These are phyloP conservation scores for Phialocephala subalpina DNA, from an alignment of 2,329 filamentous ascomycete genomes.

Conservation along the genomic window DNA sequence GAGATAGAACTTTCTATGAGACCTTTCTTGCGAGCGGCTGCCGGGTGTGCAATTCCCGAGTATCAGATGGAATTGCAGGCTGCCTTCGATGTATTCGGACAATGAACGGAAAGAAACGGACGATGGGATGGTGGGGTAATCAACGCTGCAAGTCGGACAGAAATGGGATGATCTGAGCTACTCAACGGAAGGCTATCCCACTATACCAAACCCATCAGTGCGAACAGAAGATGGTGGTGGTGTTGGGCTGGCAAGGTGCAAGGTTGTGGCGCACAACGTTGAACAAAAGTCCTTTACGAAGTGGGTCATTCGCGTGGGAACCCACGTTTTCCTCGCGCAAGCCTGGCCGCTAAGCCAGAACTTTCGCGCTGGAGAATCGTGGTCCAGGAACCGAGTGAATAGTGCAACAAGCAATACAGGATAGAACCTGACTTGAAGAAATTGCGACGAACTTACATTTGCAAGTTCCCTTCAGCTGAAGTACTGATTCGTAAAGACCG, in stretches of 20 bases:
- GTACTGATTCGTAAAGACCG: slow-evolving; percentile 7
- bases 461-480: background rate
- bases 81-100: slow-evolving; percentile 1
- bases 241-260: slow-evolving; percentile 24
- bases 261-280: slow-evolving; percentile 29
- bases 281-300: slow-evolving; percentile 21
- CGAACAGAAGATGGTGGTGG: slow-evolving; percentile 11
- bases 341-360: slow-evolving; percentile 26
- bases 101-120: slow-evolving; percentile 1
- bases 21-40: slow-evolving; percentile 19
- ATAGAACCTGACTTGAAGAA: slow-evolving; percentile 7
- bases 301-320: slow-evolving; percentile 27
- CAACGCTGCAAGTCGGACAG: slow-evolving; percentile 27
- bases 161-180: slow-evolving; percentile 35
- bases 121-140: slow-evolving; percentile 30
- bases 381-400: slow-evolving; percentile 14
- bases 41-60: slow-evolving; percentile 28
- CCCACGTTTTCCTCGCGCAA: slow-evolving; percentile 35
- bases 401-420: background rate
- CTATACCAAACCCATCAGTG: slow-evolving; percentile 12
- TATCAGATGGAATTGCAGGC: slow-evolving; percentile 30
- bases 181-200: slow-evolving; percentile 9
- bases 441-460: slow-evolving; percentile 26
- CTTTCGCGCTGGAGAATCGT: slow-evolving; percentile 3
- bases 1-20: slow-evolving; percentile 22